These are phyloP conservation scores for Petunia secreta DNA, from an alignment of 257 asterid species.

Conservation along the genomic window DNA sequence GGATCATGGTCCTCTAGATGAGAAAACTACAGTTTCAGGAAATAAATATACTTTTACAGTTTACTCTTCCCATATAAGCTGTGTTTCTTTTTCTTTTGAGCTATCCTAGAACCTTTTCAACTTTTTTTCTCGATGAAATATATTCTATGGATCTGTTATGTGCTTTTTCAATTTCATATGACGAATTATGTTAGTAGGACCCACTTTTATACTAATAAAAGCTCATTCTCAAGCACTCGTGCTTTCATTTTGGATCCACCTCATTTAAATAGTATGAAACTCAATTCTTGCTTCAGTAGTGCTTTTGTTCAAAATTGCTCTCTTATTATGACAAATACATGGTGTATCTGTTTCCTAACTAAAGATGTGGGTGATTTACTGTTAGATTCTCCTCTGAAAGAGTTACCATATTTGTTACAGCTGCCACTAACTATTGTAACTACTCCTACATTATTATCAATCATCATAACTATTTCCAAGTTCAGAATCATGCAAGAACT, in stretches of 20 bases:
- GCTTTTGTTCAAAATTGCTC: slow-evolving; percentile 14
- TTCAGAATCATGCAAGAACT: neutral
- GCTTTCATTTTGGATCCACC: neutral
- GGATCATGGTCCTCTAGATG: slow-evolving; percentile 22
- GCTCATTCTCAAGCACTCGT: slow-evolving; percentile 12
- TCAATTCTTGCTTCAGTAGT: neutral
- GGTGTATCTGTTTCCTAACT: neutral
- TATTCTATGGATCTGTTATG: neutral
- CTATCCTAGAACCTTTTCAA: neutral
- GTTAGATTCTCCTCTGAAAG: neutral
- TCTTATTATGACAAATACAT: neutral
- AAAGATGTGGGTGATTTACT: neutral
- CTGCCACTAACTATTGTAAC: slow-evolving; percentile 9
- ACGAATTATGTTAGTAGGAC: neutral
- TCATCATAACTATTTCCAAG: neutral
- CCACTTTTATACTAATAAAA: neutral
- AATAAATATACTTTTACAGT: neutral
- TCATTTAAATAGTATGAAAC: neutral
- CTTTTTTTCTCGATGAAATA: neutral
- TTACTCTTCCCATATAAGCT: neutral
- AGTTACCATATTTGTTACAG: slow-evolving; percentile 8
- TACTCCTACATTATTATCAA: neutral
- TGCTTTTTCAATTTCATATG: neutral
- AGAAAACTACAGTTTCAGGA: neutral
- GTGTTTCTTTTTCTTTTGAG: neutral